These are phyloP conservation scores for Sclerotinia borealis DNA, from an alignment of 2,329 filamentous ascomycete species.

Conservation along the genomic window DNA sequence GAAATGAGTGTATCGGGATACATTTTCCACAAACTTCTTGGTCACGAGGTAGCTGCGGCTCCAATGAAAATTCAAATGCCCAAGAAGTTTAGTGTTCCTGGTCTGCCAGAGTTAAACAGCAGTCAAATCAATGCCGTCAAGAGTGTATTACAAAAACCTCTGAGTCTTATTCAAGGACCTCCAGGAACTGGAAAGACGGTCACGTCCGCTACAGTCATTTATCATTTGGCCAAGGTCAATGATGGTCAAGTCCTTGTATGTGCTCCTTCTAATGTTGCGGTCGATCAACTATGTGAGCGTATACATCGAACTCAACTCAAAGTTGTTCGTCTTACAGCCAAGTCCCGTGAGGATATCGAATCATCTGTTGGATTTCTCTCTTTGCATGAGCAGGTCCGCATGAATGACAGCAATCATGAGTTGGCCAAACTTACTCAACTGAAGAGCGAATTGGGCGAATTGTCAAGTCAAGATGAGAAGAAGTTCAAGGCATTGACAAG, in stretches of 20 bases:
- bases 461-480: slow-evolving; percentile 96
- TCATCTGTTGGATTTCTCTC: slow-evolving; percentile 96
- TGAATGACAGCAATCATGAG: slow-evolving; percentile 95
- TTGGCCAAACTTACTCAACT: slow-evolving; percentile 87
- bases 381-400: slow-evolving; percentile 91
- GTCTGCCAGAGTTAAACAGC: slow-evolving; percentile 87
- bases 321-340: slow-evolving; percentile 95
- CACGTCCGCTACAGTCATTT: slow-evolving; percentile 97
- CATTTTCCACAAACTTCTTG: slow-evolving; percentile 94
- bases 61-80: slow-evolving; percentile 95
- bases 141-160: slow-evolving; percentile 84
- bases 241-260: slow-evolving; percentile 93
- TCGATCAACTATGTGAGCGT: slow-evolving; percentile 95
- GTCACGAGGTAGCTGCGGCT: slow-evolving; percentile 88
- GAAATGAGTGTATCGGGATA: slow-evolving; percentile 98
- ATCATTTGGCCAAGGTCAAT: slow-evolving; percentile 92
- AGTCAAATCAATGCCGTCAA: slow-evolving; percentile 97
- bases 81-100: slow-evolving; percentile 93
- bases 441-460: slow-evolving; percentile 83
- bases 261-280: slow-evolving; percentile 95
- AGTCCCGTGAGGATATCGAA: slow-evolving; percentile 96
- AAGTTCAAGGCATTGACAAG: slow-evolving; percentile 95
- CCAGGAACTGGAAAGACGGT: slow-evolving; percentile 98
- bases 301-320: slow-evolving; percentile 93
- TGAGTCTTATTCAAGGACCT: slow-evolving; percentile 94